phyloP scores from a whole-genome alignment of 2,329 filamentous ascomycete genomes.

The Phialocephala subalpina region DNA sequence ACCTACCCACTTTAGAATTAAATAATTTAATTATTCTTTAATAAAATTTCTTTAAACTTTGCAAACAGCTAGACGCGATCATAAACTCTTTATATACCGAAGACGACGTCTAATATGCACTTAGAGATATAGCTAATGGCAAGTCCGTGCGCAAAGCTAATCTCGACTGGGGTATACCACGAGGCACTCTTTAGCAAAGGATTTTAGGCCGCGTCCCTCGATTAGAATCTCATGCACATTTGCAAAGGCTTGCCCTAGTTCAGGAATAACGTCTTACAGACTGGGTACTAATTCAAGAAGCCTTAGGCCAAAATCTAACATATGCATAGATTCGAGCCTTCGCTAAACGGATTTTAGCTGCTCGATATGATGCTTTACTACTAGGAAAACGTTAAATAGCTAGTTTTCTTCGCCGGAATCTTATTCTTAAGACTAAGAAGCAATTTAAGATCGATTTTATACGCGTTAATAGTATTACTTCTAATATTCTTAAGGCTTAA shows the following conservation, averaged over 20 bases:
- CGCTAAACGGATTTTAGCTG: not conserved
- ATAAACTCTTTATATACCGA: no score
- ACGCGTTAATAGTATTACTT: no score
- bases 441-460: conserved; percentile 19
- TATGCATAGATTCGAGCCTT: conserved; percentile 8
- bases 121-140: no score
- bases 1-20: no score
- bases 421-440: no score
- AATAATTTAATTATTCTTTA: no score
- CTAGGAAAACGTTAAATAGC: conserved; percentile 13
- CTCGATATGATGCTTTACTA: conserved; percentile 4
- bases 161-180: conserved; percentile 11
- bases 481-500: no score
- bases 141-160: not conserved
- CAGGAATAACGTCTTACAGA: not conserved
- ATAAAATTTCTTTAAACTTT: no score
- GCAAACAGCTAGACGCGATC: no score
- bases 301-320: conserved; percentile 12
- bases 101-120: no score
- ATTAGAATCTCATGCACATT: conserved; percentile 3
- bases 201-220: not conserved
- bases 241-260: no score
- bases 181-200: conserved; percentile 3
- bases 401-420: no score
- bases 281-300: conserved; percentile 17